Conservation (phyloP, 2,329 filamentous ascomycete genomes). For the Scytalidium lignicola region DNA sequence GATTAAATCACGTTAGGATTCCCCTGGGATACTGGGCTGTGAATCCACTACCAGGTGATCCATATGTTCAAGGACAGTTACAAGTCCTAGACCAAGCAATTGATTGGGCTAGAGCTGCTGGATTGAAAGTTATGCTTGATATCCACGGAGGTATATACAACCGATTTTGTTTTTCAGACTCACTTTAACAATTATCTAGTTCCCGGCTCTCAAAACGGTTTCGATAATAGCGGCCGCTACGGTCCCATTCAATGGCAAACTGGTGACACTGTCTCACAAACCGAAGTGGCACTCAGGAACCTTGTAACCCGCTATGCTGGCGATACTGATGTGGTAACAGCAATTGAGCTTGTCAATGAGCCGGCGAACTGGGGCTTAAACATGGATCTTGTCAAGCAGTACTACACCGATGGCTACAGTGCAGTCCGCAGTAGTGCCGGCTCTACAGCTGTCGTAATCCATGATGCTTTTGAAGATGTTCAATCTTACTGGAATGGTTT, state of each 20-base stretch:
- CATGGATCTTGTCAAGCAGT: slow-evolving; percentile 29
- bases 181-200: slow-evolving; percentile 30
- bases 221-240: slow-evolving; percentile 58
- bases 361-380: slow-evolving; percentile 30
- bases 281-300: slow-evolving; percentile 31
- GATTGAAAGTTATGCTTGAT: slow-evolving; percentile 62
- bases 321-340: slow-evolving; percentile 36
- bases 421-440: slow-evolving; percentile 39
- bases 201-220: slow-evolving; percentile 60
- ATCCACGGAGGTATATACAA: slow-evolving; percentile 54
- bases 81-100: slow-evolving; percentile 51
- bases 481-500: slow-evolving; percentile 56
- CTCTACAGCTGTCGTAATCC: slow-evolving; percentile 47
- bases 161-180: neutral
- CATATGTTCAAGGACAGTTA: slow-evolving; percentile 58
- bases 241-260: slow-evolving; percentile 41
- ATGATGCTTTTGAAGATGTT: slow-evolving; percentile 50
- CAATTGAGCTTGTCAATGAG: slow-evolving; percentile 39
- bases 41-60: slow-evolving; percentile 45
- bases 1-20: slow-evolving; percentile 60
- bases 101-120: slow-evolving; percentile 50
- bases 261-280: slow-evolving; percentile 34
- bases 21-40: slow-evolving; percentile 64
- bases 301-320: slow-evolving; percentile 34
- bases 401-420: slow-evolving; percentile 48